Base-by-base conservation (phyloP, 1,284 basidiomycete species). In the Ceratobasidium sp. region DNA sequence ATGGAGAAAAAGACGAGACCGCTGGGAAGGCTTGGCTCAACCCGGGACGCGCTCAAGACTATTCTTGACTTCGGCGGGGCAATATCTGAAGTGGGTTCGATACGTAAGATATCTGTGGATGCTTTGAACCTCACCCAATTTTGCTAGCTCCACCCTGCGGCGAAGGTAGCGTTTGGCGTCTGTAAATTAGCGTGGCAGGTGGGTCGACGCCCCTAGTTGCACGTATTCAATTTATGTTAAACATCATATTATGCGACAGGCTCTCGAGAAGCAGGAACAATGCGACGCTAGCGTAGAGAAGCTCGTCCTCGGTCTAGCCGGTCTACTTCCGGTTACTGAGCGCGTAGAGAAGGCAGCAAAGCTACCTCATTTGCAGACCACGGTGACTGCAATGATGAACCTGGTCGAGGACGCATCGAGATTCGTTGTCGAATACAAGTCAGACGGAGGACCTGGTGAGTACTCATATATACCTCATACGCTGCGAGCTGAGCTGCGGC, bases 381-480 rank as follows among this genome's bases (percentile, higher is more conserved):
- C 50, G 6, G 33, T 65, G 6, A n/a, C 9, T 7, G 11, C 6
- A 14, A 15, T 65, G 47, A 17, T 48, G n/a, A 50, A 44, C 5
- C 57, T 60, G 36, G 44, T 60, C 57, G 57, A 60, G 24, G 57
- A 60, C 36, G 60, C 44, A 19, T 63, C 60, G 14, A 19, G 8
- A 6, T 63, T 63, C 17, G 36, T 48, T 11, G 29, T 63, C 19
- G 45, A 47, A 7, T 48, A 63, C 24, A 47, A 48, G 11, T 22
- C n/a, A 1, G 14, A 41, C 22, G 60, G 44, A 19, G 36, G 22
- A 51, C 17, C 50, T 36, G 50, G 47, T 50, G 45, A 33, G 63
- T 24, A 22, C 7, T 6, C 11, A 2, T 63, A 22, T 7, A 14
- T 41, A 5, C 15, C n/a, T 24, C 9, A n/a, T 17, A 29, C 36